Conservation (phyloP, 2,329 filamentous ascomycete genomes). For the Verticillium klebahnii region DNA sequence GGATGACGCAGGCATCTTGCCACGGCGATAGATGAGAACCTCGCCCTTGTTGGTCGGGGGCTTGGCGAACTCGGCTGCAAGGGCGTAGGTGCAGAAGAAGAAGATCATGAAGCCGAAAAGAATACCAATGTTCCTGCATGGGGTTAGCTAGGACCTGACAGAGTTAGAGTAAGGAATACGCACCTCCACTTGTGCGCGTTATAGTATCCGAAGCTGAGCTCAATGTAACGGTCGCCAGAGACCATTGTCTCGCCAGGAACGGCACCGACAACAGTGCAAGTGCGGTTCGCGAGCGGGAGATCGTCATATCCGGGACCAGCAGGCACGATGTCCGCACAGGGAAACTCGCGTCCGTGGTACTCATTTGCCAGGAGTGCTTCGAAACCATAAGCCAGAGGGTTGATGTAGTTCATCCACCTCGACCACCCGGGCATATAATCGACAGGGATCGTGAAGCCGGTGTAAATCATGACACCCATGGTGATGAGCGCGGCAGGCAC, state of each 20-base stretch:
- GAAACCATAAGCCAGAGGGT: conserved; percentile 76
- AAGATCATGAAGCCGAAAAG: conserved; percentile 58
- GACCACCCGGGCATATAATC: conserved; percentile 75
- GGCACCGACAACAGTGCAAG: conserved; percentile 41
- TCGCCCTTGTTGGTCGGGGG: conserved; percentile 70
- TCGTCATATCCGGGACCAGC: conserved; percentile 29
- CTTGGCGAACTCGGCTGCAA: conserved; percentile 60
- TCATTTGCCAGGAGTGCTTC: conserved; percentile 81
- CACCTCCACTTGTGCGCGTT: conserved; percentile 39
- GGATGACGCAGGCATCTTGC: conserved; percentile 44
- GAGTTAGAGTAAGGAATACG: not conserved
- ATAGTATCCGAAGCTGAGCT: conserved; percentile 36
- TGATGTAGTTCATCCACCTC: conserved; percentile 76
- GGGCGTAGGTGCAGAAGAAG: conserved; percentile 57
- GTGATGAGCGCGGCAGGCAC: conserved; percentile 57
- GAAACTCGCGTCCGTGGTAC: conserved; percentile 62
- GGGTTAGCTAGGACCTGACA: not conserved
- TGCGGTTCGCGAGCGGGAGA: conserved; percentile 30
- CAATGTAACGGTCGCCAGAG: conserved; percentile 39
- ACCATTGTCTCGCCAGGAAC: conserved; percentile 35
- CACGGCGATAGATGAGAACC: conserved; percentile 55
- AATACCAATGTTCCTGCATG: conserved; percentile 60
- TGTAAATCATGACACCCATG: conserved; percentile 63
- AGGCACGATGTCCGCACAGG: conserved; percentile 43
- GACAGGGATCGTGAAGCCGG: conserved; percentile 62